These are phyloP conservation scores for Theobroma grandiflorum DNA, from an alignment of 441 rosid genomes.

Conservation along the genomic window DNA sequence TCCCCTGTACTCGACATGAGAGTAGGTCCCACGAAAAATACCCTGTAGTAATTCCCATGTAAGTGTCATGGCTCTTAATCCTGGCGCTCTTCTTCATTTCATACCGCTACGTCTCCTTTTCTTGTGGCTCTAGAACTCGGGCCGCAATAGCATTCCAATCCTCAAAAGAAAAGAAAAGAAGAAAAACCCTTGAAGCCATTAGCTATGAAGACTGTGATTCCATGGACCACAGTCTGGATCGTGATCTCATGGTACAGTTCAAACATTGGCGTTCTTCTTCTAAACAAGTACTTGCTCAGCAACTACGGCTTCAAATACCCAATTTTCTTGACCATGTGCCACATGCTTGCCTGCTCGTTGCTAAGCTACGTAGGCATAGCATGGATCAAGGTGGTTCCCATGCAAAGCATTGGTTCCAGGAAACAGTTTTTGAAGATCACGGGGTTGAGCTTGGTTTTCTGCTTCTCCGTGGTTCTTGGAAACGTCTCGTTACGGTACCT, in stretches of 20 bases:
- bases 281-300: constrained; percentile 43
- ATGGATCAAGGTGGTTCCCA: constrained; percentile 37
- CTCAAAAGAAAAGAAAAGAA: neutral
- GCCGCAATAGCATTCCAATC: neutral
- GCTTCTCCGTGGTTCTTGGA: constrained; percentile 39
- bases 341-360: constrained; percentile 42
- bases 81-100: neutral
- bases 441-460: constrained; percentile 33
- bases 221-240: constrained; percentile 36
- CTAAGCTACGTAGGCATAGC: constrained; percentile 40
- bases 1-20: neutral
- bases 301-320: constrained; percentile 46
- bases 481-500: constrained; percentile 39
- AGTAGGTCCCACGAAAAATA: neutral
- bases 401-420: constrained; percentile 35
- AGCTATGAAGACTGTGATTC: constrained; percentile 23
- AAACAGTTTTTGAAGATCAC: constrained; percentile 38
- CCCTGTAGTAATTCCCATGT: neutral
- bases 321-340: constrained; percentile 45
- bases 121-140: neutral
- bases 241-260: constrained; percentile 43
- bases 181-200: neutral
- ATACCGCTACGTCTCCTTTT: neutral
- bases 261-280: constrained; percentile 40
- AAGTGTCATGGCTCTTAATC: constrained; percentile 12